Conservation (phyloP, 345 rosid genomes). For the Camelina hispida region DNA sequence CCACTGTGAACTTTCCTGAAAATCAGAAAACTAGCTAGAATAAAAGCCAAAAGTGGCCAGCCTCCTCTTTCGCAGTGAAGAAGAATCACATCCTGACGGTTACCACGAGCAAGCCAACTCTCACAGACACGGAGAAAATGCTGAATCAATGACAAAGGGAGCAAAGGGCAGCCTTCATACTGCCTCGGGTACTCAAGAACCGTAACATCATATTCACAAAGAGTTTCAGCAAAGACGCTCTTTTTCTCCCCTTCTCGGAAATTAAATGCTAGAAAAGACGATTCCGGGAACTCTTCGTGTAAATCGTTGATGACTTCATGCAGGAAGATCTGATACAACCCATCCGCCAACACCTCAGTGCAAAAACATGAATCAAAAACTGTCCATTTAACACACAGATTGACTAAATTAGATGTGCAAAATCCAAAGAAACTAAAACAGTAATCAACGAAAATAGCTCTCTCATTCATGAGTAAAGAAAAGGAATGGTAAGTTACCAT, state of each 20-base stretch:
- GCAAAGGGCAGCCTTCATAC: conserved; percentile 93
- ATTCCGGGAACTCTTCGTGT: conserved; percentile 84
- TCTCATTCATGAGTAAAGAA: background rate
- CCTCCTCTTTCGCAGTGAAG: conserved; percentile 97
- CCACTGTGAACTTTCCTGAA: conserved; percentile 80
- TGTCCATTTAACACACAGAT: conserved; percentile 45
- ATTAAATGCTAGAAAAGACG: conserved; percentile 81
- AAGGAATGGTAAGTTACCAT: conserved; percentile 54
- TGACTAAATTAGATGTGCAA: background rate
- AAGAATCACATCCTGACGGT: conserved; percentile 79
- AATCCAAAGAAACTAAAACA: background rate
- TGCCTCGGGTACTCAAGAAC: conserved; percentile 93
- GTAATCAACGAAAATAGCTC: background rate
- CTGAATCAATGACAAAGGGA: conserved; percentile 82
- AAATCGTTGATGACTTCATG: conserved; percentile 77
- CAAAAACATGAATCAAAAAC: conserved; percentile 97
- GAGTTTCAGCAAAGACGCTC: conserved; percentile 72
- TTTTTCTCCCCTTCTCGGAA: conserved; percentile 86
- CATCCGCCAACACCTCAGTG: conserved; percentile 80
- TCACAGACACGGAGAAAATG: conserved; percentile 90
- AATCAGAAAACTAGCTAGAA: conserved; percentile 80
- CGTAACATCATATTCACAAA: conserved; percentile 81
- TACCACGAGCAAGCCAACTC: conserved; percentile 81
- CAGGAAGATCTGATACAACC: conserved; percentile 67
- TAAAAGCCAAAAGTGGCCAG: conserved; percentile 93